Evolutionary conservation across 495 filamentous ascomycete genomes (phyloP).

Genomic region (Podospora didyma): DNA sequence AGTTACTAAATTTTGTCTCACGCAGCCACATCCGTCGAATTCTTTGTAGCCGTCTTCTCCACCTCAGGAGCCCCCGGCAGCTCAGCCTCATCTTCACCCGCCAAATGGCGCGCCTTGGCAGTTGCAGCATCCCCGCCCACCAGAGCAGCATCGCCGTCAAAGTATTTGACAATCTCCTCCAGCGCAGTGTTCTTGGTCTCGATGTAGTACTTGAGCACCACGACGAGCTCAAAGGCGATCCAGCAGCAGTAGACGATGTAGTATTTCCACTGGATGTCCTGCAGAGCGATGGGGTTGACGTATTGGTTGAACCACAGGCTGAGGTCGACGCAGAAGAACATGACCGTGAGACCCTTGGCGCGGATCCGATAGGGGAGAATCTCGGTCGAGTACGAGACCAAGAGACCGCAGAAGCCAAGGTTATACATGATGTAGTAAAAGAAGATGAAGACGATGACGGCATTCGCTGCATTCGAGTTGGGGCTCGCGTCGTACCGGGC

Average conservation of each 20-base stretch:
- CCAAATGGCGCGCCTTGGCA: conserved; percentile 14
- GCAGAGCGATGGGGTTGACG: conserved; percentile 46
- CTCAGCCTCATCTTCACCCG: conserved; percentile 9
- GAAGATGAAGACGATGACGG: conserved; percentile 44
- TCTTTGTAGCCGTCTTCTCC: conserved; percentile 5
- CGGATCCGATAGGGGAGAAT: conserved; percentile 40
- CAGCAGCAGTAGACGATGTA: conserved; percentile 42
- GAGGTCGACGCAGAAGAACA: conserved; percentile 40
- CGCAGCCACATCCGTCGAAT: background rate
- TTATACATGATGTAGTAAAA: conserved; percentile 53
- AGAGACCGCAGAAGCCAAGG: conserved; percentile 47
- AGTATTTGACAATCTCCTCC: conserved; percentile 47
- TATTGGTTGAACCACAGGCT: conserved; percentile 48
- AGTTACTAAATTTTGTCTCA: no score
- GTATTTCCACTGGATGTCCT: conserved; percentile 37
- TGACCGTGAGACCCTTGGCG: conserved; percentile 44
- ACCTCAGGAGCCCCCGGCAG: background rate
- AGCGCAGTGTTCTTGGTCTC: conserved; percentile 47
- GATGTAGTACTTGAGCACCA: conserved; percentile 42
- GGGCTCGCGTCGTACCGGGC: conserved; percentile 36
- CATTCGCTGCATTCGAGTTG: conserved; percentile 27
- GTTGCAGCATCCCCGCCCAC: conserved; percentile 12
- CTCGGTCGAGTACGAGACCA: conserved; percentile 34
- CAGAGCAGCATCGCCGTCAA: conserved; percentile 30
- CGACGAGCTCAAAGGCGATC: conserved; percentile 39